These are phyloP conservation scores for Dictyostelium brefeldianum DNA, from an alignment of 78 protist species.

Conservation along the genomic window DNA sequence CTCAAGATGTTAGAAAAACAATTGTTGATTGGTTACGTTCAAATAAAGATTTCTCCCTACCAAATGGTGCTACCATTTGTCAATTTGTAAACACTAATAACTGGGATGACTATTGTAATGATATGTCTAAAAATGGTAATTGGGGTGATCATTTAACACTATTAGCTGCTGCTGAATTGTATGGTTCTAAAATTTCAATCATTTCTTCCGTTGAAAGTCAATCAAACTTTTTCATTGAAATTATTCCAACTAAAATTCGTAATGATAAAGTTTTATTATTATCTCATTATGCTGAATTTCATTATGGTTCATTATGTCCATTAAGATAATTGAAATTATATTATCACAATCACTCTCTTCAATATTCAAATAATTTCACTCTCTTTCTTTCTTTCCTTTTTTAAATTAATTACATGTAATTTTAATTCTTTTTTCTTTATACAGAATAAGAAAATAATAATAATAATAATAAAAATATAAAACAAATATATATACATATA, in stretches of 20 bases:
- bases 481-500: background rate
- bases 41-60: constrained; percentile 49
- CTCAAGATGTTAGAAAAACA: constrained; percentile 73
- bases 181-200: constrained; percentile 51
- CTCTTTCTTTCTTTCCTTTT: no score
- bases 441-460: background rate
- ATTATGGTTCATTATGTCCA: constrained; percentile 75
- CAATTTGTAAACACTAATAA: constrained; percentile 64
- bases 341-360: no score
- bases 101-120: constrained; percentile 83
- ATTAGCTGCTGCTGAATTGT: constrained; percentile 74
- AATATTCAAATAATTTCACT: no score
- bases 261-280: constrained; percentile 60
- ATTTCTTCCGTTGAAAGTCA: constrained; percentile 67
- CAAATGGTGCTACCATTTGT: constrained; percentile 73
- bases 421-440: no score
- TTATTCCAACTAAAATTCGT: constrained; percentile 72
- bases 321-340: background rate
- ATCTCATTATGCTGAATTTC: constrained; percentile 83
- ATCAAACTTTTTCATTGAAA: constrained; percentile 67
- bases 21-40: constrained; percentile 78
- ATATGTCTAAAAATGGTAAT: constrained; percentile 67
- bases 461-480: background rate
- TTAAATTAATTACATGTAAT: no score
- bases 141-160: constrained; percentile 84